These are phyloP conservation scores for Penicillium canescens DNA, from an alignment of 495 filamentous ascomycete genomes.

Conservation along the genomic window DNA sequence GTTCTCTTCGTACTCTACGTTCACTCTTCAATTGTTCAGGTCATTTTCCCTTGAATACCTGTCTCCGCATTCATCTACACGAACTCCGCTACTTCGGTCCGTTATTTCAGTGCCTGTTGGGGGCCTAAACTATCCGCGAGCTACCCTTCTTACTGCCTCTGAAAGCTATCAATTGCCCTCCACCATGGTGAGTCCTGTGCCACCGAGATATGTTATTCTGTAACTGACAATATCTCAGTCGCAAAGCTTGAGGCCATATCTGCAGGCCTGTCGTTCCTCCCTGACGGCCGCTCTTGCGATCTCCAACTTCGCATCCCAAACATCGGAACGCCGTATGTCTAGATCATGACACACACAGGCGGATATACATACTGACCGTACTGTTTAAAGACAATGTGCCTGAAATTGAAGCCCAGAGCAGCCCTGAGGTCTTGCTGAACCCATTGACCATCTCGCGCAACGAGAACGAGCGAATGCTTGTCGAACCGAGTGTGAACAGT, in stretches of 20 bases:
- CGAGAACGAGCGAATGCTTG: slow-evolving; percentile 82
- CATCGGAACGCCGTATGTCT: slow-evolving; percentile 70
- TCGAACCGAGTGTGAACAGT: slow-evolving; percentile 91
- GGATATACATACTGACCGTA: background rate
- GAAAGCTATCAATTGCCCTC: slow-evolving; percentile 4
- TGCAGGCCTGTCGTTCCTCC: slow-evolving; percentile 75
- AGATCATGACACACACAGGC: background rate
- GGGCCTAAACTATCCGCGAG: background rate
- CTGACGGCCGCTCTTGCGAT: slow-evolving; percentile 92
- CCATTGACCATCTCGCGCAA: slow-evolving; percentile 78
- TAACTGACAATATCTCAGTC: slow-evolving; percentile 56
- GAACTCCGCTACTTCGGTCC: too few species aligned
- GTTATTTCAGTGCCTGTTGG: too few species aligned
- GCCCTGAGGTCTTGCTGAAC: slow-evolving; percentile 93
- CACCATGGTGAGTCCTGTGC: slow-evolving; percentile 21
- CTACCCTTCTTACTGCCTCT: background rate
- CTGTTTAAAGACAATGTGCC: slow-evolving; percentile 69
- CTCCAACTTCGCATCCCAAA: slow-evolving; percentile 96
- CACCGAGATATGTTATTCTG: background rate
- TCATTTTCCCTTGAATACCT: too few species aligned
- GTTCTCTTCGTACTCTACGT: background rate
- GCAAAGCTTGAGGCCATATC: slow-evolving; percentile 96
- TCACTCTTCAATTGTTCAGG: background rate
- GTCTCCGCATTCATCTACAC: too few species aligned
- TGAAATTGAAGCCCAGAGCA: slow-evolving; percentile 89